Percentiles rank a stretch among this genome's conserved stretches.
These are phyloP conservation scores for Magnolia changhungtana DNA, from an alignment of 164 flowering plant species.

Conservation along the genomic window DNA sequence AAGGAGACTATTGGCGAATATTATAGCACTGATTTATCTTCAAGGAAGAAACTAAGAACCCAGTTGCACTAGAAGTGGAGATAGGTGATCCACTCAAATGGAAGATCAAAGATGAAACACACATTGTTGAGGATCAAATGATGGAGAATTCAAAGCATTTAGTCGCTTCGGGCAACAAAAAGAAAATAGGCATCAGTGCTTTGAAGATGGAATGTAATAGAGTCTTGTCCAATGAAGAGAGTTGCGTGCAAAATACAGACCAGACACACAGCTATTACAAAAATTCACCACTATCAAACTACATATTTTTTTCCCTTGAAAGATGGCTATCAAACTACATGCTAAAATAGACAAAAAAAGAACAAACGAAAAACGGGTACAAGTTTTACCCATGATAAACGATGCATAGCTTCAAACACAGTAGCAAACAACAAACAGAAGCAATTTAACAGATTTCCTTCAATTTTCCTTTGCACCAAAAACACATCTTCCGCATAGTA, in stretches of 20 bases:
- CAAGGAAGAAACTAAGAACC: not conserved
- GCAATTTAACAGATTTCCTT: too few relatives aligned
- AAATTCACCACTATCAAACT: too few relatives aligned
- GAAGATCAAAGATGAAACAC: not conserved
- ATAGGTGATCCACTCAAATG: not conserved
- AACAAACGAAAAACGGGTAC: too few relatives aligned
- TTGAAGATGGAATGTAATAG: not conserved
- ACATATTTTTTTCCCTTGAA: not conserved
- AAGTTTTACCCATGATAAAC: too few relatives aligned
- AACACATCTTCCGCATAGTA: too few relatives aligned
- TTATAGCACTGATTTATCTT: not conserved
- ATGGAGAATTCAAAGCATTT: too few relatives aligned
- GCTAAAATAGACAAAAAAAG: too few relatives aligned
- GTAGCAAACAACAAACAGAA: too few relatives aligned
- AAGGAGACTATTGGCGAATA: not conserved
- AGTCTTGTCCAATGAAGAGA: not conserved
- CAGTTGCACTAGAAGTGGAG: not conserved
- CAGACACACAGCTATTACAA: not conserved
- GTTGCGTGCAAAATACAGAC: not conserved
- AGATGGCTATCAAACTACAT: too few relatives aligned
- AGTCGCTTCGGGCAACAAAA: not conserved
- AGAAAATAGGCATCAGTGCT: not conserved
- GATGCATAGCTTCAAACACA: too few relatives aligned
- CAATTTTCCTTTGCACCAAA: too few relatives aligned
- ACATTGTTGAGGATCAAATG: not conserved